phyloP scores from a whole-genome alignment of 208 protist species.

The Trypanosoma grayi region DNA sequence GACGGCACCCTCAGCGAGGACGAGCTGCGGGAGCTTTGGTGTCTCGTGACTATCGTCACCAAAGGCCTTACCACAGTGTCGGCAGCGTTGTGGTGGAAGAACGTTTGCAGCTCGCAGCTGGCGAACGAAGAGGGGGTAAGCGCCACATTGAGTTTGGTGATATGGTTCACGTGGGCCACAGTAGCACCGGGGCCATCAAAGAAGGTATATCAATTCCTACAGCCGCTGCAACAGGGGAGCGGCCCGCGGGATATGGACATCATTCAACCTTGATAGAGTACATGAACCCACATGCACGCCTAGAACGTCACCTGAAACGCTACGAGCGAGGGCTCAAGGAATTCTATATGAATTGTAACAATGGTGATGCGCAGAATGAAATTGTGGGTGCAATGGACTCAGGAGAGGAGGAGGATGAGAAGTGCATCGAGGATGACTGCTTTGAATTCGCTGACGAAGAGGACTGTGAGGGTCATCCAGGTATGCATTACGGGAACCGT shows the following conservation, averaged over 20 bases:
- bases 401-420: conserved; percentile 6
- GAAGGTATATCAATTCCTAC: conserved; percentile 14
- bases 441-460: conserved; percentile 9
- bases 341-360: conserved; percentile 15
- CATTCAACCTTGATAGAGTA: conserved; percentile 18
- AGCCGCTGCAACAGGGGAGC: background rate
- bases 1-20: conserved; percentile 5
- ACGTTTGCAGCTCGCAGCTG: background rate
- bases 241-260: background rate
- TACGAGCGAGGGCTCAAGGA: conserved; percentile 51
- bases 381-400: background rate
- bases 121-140: background rate
- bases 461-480: conserved; percentile 5
- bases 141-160: conserved; percentile 1
- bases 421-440: background rate
- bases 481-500: conserved; percentile 2
- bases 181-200: background rate
- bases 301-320: conserved; percentile 57
- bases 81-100: conserved; percentile 14
- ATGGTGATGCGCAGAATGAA: conserved; percentile 3
- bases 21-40: background rate
- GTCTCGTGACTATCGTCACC: conserved; percentile 9
- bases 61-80: conserved; percentile 13
- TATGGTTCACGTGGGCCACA: background rate
- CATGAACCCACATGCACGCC: conserved; percentile 42